phyloP scores from a whole-genome alignment of 2,329 filamentous ascomycete genomes.

The Aspergillus eucalypticola region DNA sequence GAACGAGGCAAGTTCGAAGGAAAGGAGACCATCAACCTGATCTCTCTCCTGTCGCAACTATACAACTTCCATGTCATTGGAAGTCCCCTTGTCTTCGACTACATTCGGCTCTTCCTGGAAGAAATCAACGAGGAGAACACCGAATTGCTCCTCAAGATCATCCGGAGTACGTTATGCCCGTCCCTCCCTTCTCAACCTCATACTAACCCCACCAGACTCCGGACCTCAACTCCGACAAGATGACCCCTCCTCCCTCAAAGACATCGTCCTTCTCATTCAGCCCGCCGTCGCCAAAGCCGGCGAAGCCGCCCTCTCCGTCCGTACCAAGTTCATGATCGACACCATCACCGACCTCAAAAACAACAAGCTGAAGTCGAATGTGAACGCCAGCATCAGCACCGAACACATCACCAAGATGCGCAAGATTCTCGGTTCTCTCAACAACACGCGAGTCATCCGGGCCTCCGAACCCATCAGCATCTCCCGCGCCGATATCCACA shows the following conservation, averaged over 20 bases:
- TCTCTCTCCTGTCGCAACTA: slow-evolving; percentile 79
- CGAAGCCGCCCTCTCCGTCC: slow-evolving; percentile 72
- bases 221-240: slow-evolving; percentile 84
- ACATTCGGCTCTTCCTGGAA: slow-evolving; percentile 74
- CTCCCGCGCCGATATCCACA: slow-evolving; percentile 75
- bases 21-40: slow-evolving; percentile 73
- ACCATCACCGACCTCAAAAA: slow-evolving; percentile 94
- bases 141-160: slow-evolving; percentile 80
- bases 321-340: slow-evolving; percentile 97
- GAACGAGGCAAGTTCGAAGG: slow-evolving; percentile 40
- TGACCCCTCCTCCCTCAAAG: slow-evolving; percentile 82
- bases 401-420: slow-evolving; percentile 88
- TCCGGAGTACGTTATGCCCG: slow-evolving; percentile 57
- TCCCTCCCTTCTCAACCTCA: not conserved
- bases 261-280: slow-evolving; percentile 79
- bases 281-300: slow-evolving; percentile 68
- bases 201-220: slow-evolving; percentile 50
- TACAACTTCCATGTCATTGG: slow-evolving; percentile 91
- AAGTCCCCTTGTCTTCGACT: slow-evolving; percentile 84
- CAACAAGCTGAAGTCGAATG: slow-evolving; percentile 78
- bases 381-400: slow-evolving; percentile 69
- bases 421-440: slow-evolving; percentile 80
- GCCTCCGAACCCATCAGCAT: slow-evolving; percentile 80
- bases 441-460: slow-evolving; percentile 62
- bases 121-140: slow-evolving; percentile 82